Evolutionary conservation across 2,329 filamentous ascomycete genomes (phyloP), one percentile per base, ranked within the genome.

Genomic region (Aspergillus vadensis): DNA sequence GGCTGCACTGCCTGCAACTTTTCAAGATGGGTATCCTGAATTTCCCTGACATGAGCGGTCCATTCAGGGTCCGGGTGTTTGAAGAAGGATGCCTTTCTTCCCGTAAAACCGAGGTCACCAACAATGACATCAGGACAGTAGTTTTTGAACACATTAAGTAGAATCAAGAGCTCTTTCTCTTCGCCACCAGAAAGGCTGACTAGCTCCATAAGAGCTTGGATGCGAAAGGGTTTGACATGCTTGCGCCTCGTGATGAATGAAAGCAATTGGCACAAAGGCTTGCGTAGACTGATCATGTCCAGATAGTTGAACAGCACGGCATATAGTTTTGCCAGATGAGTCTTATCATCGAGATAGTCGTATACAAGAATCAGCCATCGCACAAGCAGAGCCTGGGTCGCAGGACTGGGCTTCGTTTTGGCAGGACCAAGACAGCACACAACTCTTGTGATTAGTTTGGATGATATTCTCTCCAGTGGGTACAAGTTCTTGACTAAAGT

Each of bases 91-190:
- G 66, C 76, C 71, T 71, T 68, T 63, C 70, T 69, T 21, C 69
- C 72, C 39, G 70, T 64, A 19, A 69, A 80, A 30, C 86, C 84
- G 4, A 85, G 81, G 64, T 89, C 88, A 21, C 89, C 90, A 14
- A 94, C 84, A 61, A 96, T 91, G 57, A 96, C 91, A 72, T 96
- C 91, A 0, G 92, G 91, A 69, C 94, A 96, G 75, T 94, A 96
- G 72, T 94, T 91, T 72, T 95, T 95, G 79, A 89, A 96, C n/a
- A 94, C 86, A 58, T 89, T 85, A 53, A 96, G 79, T 17, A 96
- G 80, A 3, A 90, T 90, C 39, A 90, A 82, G 38, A 96, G 79
- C 55, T 87, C 84, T 52, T 88, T 89, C 58, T 96, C 92, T 69
- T 90, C 89, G 17, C 88, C 88, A 1, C 80, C 80, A 15, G 79